Percentiles rank a stretch among this genome's conserved stretches.
phyloP scores from a whole-genome alignment of 371 early-diverging fungal species.

The Rhizopus sp. region DNA sequence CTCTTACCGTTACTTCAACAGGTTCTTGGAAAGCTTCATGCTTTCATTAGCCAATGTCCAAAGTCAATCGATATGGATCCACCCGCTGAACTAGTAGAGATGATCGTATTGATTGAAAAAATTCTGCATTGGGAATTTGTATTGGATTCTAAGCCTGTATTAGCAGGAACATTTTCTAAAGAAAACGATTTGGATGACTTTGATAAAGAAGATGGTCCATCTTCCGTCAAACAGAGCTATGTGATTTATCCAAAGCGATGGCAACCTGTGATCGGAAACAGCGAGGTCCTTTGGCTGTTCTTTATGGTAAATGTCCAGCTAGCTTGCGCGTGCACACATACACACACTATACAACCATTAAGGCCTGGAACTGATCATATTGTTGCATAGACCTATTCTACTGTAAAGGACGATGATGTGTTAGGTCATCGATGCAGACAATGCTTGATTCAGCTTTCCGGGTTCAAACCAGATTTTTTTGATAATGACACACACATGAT shows the following conservation, averaged over 20 bases:
- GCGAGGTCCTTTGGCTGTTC: constrained; percentile 59
- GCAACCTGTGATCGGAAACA: constrained; percentile 51
- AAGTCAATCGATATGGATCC: constrained; percentile 11
- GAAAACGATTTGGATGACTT: constrained; percentile 47
- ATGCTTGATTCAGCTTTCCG: constrained; percentile 71
- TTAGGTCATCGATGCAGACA: constrained; percentile 62
- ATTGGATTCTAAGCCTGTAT: constrained; percentile 36
- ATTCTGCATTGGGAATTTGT: constrained; percentile 75
- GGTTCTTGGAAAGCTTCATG: constrained; percentile 34
- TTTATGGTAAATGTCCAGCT: constrained; percentile 43
- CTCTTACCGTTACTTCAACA: constrained; percentile 37
- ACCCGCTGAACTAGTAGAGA: constrained; percentile 38
- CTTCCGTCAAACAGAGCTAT: constrained; percentile 35
- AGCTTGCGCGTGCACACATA: too few relatives aligned
- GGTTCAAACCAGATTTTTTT: constrained; percentile 70
- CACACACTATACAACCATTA: too few relatives aligned
- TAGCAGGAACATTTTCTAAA: constrained; percentile 55
- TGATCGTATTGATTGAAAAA: constrained; percentile 56
- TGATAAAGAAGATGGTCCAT: constrained; percentile 46
- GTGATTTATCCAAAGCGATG: constrained; percentile 51
- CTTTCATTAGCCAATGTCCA: constrained; percentile 22
- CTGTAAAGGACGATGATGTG: constrained; percentile 53
- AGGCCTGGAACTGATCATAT: too few relatives aligned
- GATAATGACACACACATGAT: constrained; percentile 39
- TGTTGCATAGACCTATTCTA: constrained; percentile 25